Evolutionary conservation across 1,284 basidiomycete species (phyloP), one percentile per base, ranked within the genome.

Genomic region (Ceratobasidium sp.): DNA sequence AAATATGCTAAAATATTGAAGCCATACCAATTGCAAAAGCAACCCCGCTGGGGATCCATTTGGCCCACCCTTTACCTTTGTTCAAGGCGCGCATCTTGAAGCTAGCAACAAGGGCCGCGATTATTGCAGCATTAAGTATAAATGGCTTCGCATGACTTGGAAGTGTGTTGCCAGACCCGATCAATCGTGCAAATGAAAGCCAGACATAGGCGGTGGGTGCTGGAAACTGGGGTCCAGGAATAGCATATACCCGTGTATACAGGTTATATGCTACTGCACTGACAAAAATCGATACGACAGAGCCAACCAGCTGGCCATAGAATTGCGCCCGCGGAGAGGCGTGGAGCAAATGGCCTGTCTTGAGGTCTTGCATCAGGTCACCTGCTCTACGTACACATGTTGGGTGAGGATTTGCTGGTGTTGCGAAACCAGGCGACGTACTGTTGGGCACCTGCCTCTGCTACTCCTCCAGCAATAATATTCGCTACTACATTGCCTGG

Each of bases 291-390:
- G 94, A 96, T 5, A 96, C 87, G 0, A 91, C 88, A 11, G 94
- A 95, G 37, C 96, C 96, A 77, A 97, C 92, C 76, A 98, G 86
- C 83, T 98, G 95, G 11, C 93, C 92, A 81, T 90, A 95, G 82
- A 96, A 96, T 81, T 96, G 94, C 1, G 93, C 93, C 81, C 94
- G 87, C 32, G 95, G 95, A 9, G 95, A 95, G 5, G 95, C 96
- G 78, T 90, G 90, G 69, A 97, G 89, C 25, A 98, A 87, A 82
- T 96, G 93, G 0, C 97, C 97, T 0, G 97, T 98, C 86, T 99
- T 99, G 80, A 98, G 87, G 83, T 99, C 97, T 86, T 99, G 97
- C 96, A 99, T 98, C 22, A 99, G 89, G 83, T 99, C 97, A 19
- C 97, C 97, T 8, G 97, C 96, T 83, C 94, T 95, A 57, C 15